Evolutionary conservation across 371 early-diverging fungal species (phyloP).

Genomic region (Phascolomyces articulosus): DNA sequence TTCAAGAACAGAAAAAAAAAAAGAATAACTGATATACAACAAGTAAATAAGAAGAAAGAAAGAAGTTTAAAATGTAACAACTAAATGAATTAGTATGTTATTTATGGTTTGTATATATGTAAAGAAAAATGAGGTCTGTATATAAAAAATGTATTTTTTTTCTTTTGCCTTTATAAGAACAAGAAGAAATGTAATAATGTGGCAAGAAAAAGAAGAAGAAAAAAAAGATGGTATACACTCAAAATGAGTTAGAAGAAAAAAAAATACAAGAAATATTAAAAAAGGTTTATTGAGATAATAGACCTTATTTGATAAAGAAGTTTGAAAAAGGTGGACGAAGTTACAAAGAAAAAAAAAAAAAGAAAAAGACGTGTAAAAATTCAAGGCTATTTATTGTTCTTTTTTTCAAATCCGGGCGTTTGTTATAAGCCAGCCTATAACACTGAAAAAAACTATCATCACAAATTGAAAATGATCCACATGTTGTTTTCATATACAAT

Average conservation of each 20-base stretch:
- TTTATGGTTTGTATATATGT: too few relatives aligned
- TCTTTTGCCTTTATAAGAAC: too few relatives aligned
- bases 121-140: too few relatives aligned
- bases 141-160: too few relatives aligned
- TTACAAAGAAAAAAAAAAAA: not conserved
- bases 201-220: not conserved
- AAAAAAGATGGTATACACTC: slow-evolving; percentile 9
- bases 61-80: too few relatives aligned
- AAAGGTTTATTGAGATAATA: not conserved
- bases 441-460: not conserved
- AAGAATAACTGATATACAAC: not conserved
- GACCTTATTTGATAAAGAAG: not conserved
- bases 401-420: not conserved
- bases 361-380: not conserved
- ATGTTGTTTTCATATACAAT: not conserved
- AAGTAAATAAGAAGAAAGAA: not conserved
- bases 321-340: not conserved
- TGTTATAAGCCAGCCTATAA: not conserved
- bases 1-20: too few relatives aligned
- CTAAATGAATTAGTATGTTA: slow-evolving; percentile 1
- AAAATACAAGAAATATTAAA: not conserved
- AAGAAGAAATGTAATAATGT: not conserved
- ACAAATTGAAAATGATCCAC: not conserved
- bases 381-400: slow-evolving; percentile 18
- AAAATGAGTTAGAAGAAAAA: slow-evolving; percentile 9